Evolutionary conservation across 805 yeast genomes (phyloP).

Genomic region (Novakomyces olei): DNA sequence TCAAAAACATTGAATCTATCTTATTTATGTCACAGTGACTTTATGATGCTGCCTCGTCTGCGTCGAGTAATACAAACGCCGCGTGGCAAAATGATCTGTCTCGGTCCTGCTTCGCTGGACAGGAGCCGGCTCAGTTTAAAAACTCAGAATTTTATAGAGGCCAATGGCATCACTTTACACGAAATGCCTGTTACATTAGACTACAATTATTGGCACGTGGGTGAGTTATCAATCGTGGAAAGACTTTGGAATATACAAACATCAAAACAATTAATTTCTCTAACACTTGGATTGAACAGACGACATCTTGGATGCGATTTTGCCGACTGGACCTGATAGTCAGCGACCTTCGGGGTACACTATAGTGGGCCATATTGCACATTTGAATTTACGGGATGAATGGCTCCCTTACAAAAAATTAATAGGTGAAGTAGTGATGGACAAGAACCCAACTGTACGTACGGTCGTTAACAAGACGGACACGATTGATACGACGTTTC

Average conservation of each 20-base stretch:
- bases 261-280: not conserved
- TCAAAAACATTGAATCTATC: no score
- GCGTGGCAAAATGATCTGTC: no score
- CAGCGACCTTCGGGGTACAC: conserved; percentile 84
- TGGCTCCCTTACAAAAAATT: conserved; percentile 59
- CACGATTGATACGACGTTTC: conserved; percentile 61
- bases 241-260: not conserved
- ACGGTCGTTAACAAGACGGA: conserved; percentile 88
- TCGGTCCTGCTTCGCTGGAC: no score
- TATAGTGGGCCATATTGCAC: conserved; percentile 88
- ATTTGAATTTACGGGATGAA: conserved; percentile 61
- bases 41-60: no score
- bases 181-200: conserved; percentile 36
- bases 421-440: conserved; percentile 77
- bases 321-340: conserved; percentile 46
- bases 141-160: conserved; percentile 25
- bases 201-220: conserved; percentile 64
- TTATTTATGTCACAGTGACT: no score
- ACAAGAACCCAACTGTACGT: conserved; percentile 56
- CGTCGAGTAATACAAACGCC: no score
- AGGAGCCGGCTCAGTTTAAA: conserved; percentile 25
- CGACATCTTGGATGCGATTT: conserved; percentile 52
- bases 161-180: conserved; percentile 22
- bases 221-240: conserved; percentile 3
- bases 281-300: conserved; percentile 20